Conservation (phyloP, 352 stramenopile genomes). For the Stramenopiles sp. region DNA sequence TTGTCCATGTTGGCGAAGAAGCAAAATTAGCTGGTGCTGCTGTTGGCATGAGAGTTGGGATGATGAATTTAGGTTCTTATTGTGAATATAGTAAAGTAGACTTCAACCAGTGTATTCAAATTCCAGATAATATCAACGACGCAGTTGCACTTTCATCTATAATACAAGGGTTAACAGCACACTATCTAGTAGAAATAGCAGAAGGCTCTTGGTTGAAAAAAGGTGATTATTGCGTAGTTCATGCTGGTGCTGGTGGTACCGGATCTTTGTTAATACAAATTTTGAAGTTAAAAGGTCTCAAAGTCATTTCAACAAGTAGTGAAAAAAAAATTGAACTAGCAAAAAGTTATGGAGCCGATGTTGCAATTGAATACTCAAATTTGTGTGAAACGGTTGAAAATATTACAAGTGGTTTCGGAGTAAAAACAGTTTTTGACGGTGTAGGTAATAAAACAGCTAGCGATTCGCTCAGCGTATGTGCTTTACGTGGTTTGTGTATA, state of each 20-base stretch:
- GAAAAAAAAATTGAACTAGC: conserved; percentile 31
- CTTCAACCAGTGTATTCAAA: conserved; percentile 32
- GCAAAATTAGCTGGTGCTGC: conserved; percentile 25
- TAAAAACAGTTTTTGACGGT: conserved; percentile 37
- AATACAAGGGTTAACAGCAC: conserved; percentile 39
- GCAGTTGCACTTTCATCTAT: conserved; percentile 32
- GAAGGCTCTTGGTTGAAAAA: conserved; percentile 35
- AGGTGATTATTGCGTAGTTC: conserved; percentile 40
- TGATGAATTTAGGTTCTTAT: conserved; percentile 36
- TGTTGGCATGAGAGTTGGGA: conserved; percentile 32
- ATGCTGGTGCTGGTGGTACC: conserved; percentile 41
- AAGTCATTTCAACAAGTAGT: conserved; percentile 33
- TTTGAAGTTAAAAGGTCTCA: conserved; percentile 34
- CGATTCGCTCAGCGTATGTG: conserved; percentile 31
- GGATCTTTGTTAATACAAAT: conserved; percentile 41
- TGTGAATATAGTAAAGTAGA: too few species aligned
- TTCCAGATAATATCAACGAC: conserved; percentile 32
- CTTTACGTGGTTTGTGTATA: conserved; percentile 35
- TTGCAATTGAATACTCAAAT: conserved; percentile 34
- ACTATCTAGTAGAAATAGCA: conserved; percentile 34
- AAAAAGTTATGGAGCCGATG: conserved; percentile 37
- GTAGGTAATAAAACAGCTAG: conserved; percentile 41
- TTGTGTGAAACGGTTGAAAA: conserved; percentile 31
- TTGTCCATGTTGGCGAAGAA: conserved; percentile 19
- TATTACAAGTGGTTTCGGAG: conserved; percentile 28